Percentiles rank a stretch among this genome's conserved stretches.
phyloP scores from a whole-genome alignment of 495 filamentous ascomycete genomes.

The Eremomyces bilateralis region DNA sequence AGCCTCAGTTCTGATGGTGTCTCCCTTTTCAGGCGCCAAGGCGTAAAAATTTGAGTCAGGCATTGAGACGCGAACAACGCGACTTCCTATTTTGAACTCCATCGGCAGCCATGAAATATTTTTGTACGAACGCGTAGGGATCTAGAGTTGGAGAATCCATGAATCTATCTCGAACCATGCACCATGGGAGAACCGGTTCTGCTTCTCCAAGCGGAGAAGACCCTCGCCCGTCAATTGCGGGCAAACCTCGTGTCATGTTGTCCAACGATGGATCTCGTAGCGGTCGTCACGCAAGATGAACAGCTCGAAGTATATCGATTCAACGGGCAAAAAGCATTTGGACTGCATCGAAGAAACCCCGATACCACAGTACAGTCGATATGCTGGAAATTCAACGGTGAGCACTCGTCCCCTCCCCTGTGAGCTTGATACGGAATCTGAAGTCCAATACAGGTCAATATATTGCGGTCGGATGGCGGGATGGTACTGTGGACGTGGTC shows the following conservation, averaged over 20 bases:
- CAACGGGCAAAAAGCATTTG: slow-evolving; percentile 49
- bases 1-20: too few species aligned
- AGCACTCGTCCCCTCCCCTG: slow-evolving; percentile 1
- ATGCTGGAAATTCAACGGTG: slow-evolving; percentile 66
- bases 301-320: slow-evolving; percentile 41
- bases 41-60: too few species aligned
- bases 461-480: slow-evolving; percentile 57
- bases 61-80: too few species aligned
- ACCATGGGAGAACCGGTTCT: too few species aligned
- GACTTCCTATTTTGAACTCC: too few species aligned
- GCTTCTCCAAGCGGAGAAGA: slow-evolving; percentile 28
- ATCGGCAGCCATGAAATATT: too few species aligned
- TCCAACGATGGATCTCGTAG: slow-evolving; percentile 63
- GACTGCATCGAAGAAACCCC: slow-evolving; percentile 27
- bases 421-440: neutral
- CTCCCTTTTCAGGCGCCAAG: too few species aligned
- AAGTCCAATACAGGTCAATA: slow-evolving; percentile 35
- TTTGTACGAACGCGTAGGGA: too few species aligned
- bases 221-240: slow-evolving; percentile 31
- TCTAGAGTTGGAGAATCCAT: too few species aligned
- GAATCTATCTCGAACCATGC: too few species aligned
- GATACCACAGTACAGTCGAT: slow-evolving; percentile 28
- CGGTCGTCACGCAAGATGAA: slow-evolving; percentile 42
- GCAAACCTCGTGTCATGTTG: slow-evolving; percentile 43
- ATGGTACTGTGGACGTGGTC: slow-evolving; percentile 45